Evolutionary conservation across 2,329 filamentous ascomycete species (phyloP).

Genomic region (Phialophora tarda): DNA sequence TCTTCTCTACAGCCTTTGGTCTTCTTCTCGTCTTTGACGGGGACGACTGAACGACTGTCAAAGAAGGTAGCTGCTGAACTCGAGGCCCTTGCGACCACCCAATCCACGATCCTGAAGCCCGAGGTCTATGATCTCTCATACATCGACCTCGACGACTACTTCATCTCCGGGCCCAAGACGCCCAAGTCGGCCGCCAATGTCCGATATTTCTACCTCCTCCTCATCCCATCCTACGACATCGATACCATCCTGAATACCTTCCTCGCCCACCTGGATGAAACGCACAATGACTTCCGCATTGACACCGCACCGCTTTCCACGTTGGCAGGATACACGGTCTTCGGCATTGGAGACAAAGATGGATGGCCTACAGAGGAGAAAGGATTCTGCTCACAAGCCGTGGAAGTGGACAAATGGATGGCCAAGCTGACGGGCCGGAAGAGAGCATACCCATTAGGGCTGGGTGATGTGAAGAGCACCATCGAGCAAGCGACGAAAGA

Average conservation of each 20-base stretch:
- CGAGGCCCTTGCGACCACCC: slow-evolving; percentile 44
- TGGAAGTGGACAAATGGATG: slow-evolving; percentile 93
- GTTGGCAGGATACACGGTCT: slow-evolving; percentile 86
- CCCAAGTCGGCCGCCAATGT: slow-evolving; percentile 37
- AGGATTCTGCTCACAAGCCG: slow-evolving; percentile 91
- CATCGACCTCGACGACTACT: slow-evolving; percentile 91
- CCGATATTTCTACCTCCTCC: slow-evolving; percentile 73
- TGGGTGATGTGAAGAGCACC: slow-evolving; percentile 83
- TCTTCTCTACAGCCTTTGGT: slow-evolving; percentile 68
- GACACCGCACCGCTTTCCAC: slow-evolving; percentile 81
- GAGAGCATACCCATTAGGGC: slow-evolving; percentile 84
- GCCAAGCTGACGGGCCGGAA: slow-evolving; percentile 88
- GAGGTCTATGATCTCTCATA: slow-evolving; percentile 79
- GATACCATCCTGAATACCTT: slow-evolving; percentile 90
- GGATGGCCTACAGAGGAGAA: slow-evolving; percentile 90
- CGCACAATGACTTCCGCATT: slow-evolving; percentile 94
- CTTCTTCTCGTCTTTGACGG: slow-evolving; percentile 90
- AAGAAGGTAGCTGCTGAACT: slow-evolving; percentile 66
- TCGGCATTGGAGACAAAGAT: slow-evolving; percentile 89
- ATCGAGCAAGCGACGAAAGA: slow-evolving; percentile 70
- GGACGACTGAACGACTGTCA: slow-evolving; percentile 77
- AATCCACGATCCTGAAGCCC: slow-evolving; percentile 57
- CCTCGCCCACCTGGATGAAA: slow-evolving; percentile 84
- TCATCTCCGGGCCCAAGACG: slow-evolving; percentile 69
- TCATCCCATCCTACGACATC: slow-evolving; percentile 93